Conservation (phyloP, 345 rosid genomes). For the Lepidium sativum region DNA sequence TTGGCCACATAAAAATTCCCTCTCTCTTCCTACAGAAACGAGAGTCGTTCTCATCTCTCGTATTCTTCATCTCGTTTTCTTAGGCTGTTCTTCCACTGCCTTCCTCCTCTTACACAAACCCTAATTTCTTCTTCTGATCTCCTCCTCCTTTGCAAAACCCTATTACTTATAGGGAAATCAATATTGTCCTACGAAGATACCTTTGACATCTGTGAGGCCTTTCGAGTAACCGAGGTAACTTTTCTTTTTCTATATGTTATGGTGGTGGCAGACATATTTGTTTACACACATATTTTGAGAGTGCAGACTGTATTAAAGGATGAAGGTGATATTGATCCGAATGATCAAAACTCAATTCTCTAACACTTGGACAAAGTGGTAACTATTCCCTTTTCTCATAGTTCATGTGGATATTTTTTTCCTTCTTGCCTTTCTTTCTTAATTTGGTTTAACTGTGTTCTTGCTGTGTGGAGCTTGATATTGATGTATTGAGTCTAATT, state of each 20-base stretch:
- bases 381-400: constrained; percentile 22
- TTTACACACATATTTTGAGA: constrained; percentile 23
- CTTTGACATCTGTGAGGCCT: constrained; percentile 89
- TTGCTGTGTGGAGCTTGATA: neutral
- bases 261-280: constrained; percentile 10
- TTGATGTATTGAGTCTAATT: neutral
- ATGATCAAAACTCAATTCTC: constrained; percentile 90
- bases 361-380: constrained; percentile 94
- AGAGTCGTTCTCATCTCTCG: too few species aligned
- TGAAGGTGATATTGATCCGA: constrained; percentile 71
- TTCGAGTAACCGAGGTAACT: constrained; percentile 82
- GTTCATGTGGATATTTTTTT: constrained; percentile 6
- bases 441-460: neutral
- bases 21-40: too few species aligned
- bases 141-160: too few species aligned
- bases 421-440: constrained; percentile 4
- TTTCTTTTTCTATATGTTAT: neutral
- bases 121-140: too few species aligned
- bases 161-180: constrained; percentile 62
- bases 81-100: too few species aligned
- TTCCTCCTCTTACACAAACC: too few species aligned
- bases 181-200: constrained; percentile 95
- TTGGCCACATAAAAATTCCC: too few species aligned
- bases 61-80: too few species aligned
- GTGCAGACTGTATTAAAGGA: constrained; percentile 80